These are phyloP conservation scores for Oryza australiensis DNA, from an alignment of 176 grass and related monocot genomes.

Conservation along the genomic window DNA sequence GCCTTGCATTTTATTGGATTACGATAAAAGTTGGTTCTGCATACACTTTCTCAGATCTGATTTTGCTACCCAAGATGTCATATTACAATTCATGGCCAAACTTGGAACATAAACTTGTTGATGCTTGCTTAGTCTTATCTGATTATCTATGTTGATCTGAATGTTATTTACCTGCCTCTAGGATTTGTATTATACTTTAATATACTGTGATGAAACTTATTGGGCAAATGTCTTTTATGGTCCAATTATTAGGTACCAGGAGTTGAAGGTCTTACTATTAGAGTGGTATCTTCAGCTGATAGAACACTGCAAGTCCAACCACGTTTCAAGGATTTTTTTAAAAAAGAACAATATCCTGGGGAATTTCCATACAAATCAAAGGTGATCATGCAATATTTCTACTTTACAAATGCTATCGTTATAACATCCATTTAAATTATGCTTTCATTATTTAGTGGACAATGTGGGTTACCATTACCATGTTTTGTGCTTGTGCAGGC, in stretches of 20 bases:
- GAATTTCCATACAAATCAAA: slow-evolving; percentile 96
- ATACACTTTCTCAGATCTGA: neutral
- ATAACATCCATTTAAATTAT: neutral
- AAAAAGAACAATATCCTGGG: slow-evolving; percentile 73
- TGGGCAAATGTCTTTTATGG: slow-evolving; percentile 29
- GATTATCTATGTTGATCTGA: neutral
- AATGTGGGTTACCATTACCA: neutral
- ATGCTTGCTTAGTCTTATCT: slow-evolving; percentile 8
- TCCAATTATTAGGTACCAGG: slow-evolving; percentile 67
- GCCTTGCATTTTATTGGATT: neutral
- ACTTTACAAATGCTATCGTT: slow-evolving; percentile 29
- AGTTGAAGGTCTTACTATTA: slow-evolving; percentile 83
- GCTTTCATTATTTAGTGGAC: slow-evolving; percentile 17
- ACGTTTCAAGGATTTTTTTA: slow-evolving; percentile 69
- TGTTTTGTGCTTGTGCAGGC: slow-evolving; percentile 62
- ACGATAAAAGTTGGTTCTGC: slow-evolving; percentile 6
- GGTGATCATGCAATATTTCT: slow-evolving; percentile 35
- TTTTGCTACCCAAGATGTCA: neutral
- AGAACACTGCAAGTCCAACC: slow-evolving; percentile 68
- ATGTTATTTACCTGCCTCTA: slow-evolving; percentile 7
- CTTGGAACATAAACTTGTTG: neutral
- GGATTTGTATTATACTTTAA: slow-evolving; percentile 21
- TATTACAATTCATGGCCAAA: neutral
- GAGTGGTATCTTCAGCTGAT: slow-evolving; percentile 83
- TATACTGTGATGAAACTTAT: slow-evolving; percentile 19